Base-by-base conservation (phyloP, 208 protist species). In the Leishmania guyanensis region DNA sequence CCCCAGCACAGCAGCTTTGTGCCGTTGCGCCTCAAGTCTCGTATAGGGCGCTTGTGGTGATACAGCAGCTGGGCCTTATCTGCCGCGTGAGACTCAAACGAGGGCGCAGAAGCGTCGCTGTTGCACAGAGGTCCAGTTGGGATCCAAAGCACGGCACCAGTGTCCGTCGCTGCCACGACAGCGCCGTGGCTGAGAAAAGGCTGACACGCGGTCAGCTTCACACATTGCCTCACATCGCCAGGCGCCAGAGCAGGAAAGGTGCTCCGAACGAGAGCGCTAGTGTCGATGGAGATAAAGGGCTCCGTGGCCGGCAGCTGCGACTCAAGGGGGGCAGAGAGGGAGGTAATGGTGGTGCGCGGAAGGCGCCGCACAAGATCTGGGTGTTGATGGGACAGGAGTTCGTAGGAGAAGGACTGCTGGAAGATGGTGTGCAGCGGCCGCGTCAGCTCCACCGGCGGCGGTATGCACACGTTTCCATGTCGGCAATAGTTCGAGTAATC, bases 1-100 rank as follows among this genome's bases (percentile, higher is more conserved):
- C 94, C 93, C 91, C 92, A 97, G 51, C 83, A 90, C 3, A 97
- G 84, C 51, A 97, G 80, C 77, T 88, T 86, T 51, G 78, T 74
- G 50, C 84, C 85, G 68, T 89, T 87, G 43, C 85, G 77, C 17
- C 68, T 73, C 78, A 97, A 75, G 10, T 89, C 90, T 58, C 88
- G 85, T 17, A 97, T 83, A 54, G 88, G 81, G 26, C 88, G 76
- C 70, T 71, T 83, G 79, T 91, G 85, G 58, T 90, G 84, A 72
- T 92, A 88, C 12, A 97, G 56, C 5, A 89, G 60, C 20, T 79
- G 66, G 20, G 80, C 77, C 8, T 54, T 68, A n/a, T 84, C 75
- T 48, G 58, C 69, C 36, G 80, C 54, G 71, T 74, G 70, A 6
- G 39, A 48, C 56, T 85, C 70, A 14, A 75, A n/a, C 16, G 79